Evolutionary conservation across 257 asterid genomes (phyloP).

Genomic region (Primulina eburnea): DNA sequence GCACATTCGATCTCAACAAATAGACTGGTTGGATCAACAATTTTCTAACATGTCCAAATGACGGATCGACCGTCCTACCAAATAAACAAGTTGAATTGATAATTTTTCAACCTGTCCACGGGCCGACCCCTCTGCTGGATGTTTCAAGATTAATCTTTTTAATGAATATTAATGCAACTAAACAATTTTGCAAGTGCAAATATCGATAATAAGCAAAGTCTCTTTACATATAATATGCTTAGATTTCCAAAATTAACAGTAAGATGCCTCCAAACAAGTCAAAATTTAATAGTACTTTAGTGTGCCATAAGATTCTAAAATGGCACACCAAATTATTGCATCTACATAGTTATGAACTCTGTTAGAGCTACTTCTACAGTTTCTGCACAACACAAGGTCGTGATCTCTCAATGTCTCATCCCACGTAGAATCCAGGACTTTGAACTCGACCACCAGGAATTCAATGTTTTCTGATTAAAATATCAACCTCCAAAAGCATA

Average conservation of each 20-base stretch:
- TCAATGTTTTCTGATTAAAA: not conserved
- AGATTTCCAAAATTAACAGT: not conserved
- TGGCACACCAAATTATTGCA: constrained; percentile 13
- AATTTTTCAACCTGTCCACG: too few relatives aligned
- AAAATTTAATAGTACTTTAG: not conserved
- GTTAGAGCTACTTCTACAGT: constrained; percentile 16
- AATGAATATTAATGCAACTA: not conserved
- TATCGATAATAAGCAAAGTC: not conserved
- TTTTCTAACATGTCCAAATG: too few relatives aligned
- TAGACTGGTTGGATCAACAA: too few relatives aligned
- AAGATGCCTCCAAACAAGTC: not conserved
- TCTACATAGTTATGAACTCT: constrained; percentile 19
- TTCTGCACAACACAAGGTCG: constrained; percentile 14
- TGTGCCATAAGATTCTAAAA: not conserved
- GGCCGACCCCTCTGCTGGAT: too few relatives aligned
- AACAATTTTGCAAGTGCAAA: too few relatives aligned
- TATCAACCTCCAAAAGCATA: constrained; percentile 3
- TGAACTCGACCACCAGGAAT: not conserved
- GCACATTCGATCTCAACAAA: too few relatives aligned
- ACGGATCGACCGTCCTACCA: too few relatives aligned
- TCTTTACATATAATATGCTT: not conserved
- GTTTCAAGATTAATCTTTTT: not conserved
- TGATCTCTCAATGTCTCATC: not conserved
- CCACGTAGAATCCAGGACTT: not conserved
- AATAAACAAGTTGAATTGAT: too few relatives aligned